Evolutionary conservation across 1,139 yeast genomes (phyloP), one percentile per base, ranked within the genome.

Genomic region (Candida pseudoviswanathii): DNA sequence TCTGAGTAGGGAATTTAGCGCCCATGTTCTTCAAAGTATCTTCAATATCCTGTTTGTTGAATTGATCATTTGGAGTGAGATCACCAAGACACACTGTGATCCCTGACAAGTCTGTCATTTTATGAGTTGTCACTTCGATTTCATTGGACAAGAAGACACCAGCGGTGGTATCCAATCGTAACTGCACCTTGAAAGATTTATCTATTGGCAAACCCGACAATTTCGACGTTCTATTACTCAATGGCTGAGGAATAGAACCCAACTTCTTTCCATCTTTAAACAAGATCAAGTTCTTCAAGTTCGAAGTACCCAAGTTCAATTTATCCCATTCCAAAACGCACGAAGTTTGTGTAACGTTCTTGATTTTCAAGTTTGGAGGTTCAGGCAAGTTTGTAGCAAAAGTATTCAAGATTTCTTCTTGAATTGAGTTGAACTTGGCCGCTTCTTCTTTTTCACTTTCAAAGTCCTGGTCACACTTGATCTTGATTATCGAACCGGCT

Each of bases 271-370:
- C 87, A 60, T 90, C 91, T 66, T 91, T 90, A 69, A 82, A 91
- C 50, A 94, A 73, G 8, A 88, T 82, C 60, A 95, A 75, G 43
- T 89, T 84, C 63, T 86, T 87, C 61, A 95, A 77, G 48, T 81
- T 82, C 3, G 97, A 85, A 1, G 96, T 87, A 7, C 97, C 98
- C 54, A 91, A 73, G 47, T 88, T 84, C 49, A 94, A 74, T 21
- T 85, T 81, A 55, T 91, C 97, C 99, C 99, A 94, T 65, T 90
- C 96, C 54, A 94, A 77, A 33, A 92, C 97, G 65, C 96, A 90
- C 50, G 95, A 85, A 0, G 99, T 94, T 66, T 95, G 99, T 2
- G 99, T 94, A 43, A 87, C 84, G 63, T 94, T 94, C 51, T 83
- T 80, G 38, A 86, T 75, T 50, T 80, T 78, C 56, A 94, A 77